Percentiles rank a stretch among this genome's conserved stretches.
These are phyloP conservation scores for Echium plantagineum DNA, from an alignment of 257 asterid species.

Conservation along the genomic window DNA sequence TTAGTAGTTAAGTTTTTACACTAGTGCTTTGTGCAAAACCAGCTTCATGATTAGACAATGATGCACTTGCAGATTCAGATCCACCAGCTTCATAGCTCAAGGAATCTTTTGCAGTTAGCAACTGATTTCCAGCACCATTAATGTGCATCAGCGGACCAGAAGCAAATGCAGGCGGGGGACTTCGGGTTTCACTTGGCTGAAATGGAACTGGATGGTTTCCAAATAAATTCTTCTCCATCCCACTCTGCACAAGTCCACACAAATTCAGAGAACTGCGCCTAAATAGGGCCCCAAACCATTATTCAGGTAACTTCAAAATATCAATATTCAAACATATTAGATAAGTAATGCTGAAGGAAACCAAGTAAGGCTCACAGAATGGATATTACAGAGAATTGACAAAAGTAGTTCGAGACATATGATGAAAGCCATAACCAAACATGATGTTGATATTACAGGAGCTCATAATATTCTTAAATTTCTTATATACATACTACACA, in stretches of 20 bases:
- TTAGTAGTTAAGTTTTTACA: conserved; percentile 31
- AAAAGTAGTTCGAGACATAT: too few relatives aligned
- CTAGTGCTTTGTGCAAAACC: conserved; percentile 47
- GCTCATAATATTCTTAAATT: too few relatives aligned
- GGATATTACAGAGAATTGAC: too few relatives aligned
- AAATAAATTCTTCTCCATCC: conserved; percentile 79
- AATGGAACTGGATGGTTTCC: conserved; percentile 77
- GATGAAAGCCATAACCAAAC: too few relatives aligned
- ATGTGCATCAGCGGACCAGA: conserved; percentile 53
- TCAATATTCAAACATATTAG: too few relatives aligned
- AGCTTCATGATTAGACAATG: conserved; percentile 35
- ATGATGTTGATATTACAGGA: too few relatives aligned
- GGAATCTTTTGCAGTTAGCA: conserved; percentile 29
- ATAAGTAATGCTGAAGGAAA: too few relatives aligned
- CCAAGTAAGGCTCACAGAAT: too few relatives aligned
- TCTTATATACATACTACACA: too few relatives aligned
- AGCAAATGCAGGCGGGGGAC: conserved; percentile 90
- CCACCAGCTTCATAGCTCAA: conserved; percentile 46
- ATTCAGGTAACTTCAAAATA: too few relatives aligned
- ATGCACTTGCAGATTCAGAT: conserved; percentile 37
- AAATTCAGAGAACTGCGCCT: neutral
- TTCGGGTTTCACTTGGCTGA: conserved; percentile 45
- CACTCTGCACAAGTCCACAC: conserved; percentile 45
- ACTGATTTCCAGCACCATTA: conserved; percentile 23
- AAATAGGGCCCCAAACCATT: neutral